Conservation (phyloP, 352 stramenopile genomes). For the Thraustochytrium sp. region DNA sequence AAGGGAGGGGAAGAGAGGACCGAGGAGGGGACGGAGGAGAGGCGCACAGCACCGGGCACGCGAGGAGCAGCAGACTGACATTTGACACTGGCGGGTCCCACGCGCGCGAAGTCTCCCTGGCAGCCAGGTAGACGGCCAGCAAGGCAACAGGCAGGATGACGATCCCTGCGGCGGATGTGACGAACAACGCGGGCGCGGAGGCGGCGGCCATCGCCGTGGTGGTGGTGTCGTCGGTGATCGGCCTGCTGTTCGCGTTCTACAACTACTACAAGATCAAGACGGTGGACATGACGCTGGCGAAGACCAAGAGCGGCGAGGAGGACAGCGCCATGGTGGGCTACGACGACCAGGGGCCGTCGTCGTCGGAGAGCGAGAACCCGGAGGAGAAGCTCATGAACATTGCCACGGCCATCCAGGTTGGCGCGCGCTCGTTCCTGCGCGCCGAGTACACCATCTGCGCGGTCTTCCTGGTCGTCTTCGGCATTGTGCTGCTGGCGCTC, state of each 20-base stretch:
- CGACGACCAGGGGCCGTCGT: constrained; percentile 31
- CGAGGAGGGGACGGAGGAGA: too few relatives aligned
- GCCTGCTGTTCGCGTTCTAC: constrained; percentile 13
- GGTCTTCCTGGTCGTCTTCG: constrained; percentile 87
- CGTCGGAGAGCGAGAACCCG: not conserved
- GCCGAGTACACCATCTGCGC: constrained; percentile 97
- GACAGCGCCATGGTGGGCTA: constrained; percentile 9
- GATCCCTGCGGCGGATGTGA: constrained; percentile 5
- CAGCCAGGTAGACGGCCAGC: not conserved
- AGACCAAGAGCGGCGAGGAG: too few relatives aligned
- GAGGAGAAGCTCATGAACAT: constrained; percentile 45
- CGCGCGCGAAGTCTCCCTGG: too few relatives aligned
- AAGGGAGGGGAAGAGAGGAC: too few relatives aligned
- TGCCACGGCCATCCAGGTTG: constrained; percentile 83
- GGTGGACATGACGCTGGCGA: constrained; percentile 20
- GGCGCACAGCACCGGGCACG: too few relatives aligned
- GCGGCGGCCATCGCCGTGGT: constrained; percentile 21
- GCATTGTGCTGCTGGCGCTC: constrained; percentile 69
- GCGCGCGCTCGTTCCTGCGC: constrained; percentile 92
- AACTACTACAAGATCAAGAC: constrained; percentile 16
- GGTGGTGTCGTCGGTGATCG: constrained; percentile 31
- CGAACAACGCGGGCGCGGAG: constrained; percentile 3
- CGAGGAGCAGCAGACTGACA: too few relatives aligned
- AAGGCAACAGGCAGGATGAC: not conserved
- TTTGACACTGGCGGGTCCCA: too few relatives aligned